These are phyloP conservation scores for Rubia yunnanensis DNA, from an alignment of 257 asterid species.

Conservation along the genomic window DNA sequence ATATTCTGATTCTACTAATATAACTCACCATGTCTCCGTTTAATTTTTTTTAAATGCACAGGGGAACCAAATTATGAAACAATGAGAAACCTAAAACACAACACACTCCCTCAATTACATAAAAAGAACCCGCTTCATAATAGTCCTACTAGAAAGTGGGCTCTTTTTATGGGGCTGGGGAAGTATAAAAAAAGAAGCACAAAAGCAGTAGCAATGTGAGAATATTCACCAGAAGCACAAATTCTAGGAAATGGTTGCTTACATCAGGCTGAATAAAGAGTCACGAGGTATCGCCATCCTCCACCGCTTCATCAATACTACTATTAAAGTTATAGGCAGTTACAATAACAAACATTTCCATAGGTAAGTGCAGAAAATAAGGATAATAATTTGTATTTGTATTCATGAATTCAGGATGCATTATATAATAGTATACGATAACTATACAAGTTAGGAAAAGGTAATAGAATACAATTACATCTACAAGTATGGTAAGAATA, in stretches of 20 bases:
- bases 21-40: not conserved
- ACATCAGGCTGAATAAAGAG: not conserved
- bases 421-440: too few species aligned
- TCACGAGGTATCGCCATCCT: too few species aligned
- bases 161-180: not conserved
- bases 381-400: too few species aligned
- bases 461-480: too few species aligned
- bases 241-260: not conserved
- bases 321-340: too few species aligned
- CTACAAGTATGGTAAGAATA: too few species aligned
- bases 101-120: not conserved
- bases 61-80: not conserved
- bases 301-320: too few species aligned
- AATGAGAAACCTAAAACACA: not conserved
- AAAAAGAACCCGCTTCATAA: not conserved
- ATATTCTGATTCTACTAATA: not conserved
- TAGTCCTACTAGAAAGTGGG: not conserved
- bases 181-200: not conserved
- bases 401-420: too few species aligned
- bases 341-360: too few species aligned
- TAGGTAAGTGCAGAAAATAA: too few species aligned
- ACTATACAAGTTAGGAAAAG: too few species aligned
- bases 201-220: not conserved
- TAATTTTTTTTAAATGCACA: not conserved
- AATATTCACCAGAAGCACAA: not conserved